Evolutionary conservation across 306 rosid species (phyloP), one percentile per base, ranked within the genome.

Genomic region (Herpetospermum pedunculosum): DNA sequence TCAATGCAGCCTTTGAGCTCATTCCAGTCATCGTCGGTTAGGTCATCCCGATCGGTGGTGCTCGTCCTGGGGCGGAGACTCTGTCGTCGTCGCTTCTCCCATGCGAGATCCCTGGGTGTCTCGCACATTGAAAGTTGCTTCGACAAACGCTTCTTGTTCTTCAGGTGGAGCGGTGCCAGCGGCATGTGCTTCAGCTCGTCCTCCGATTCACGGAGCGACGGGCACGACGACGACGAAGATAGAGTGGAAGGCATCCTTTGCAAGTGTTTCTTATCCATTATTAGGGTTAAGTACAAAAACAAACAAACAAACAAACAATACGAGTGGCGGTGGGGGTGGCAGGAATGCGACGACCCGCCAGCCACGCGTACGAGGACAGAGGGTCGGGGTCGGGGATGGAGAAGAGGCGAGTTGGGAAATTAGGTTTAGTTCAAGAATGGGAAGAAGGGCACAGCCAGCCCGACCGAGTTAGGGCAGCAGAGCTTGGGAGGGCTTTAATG

Each of bases 1-100:
- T 94, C 97, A 25, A 94, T 94, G 18, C 85, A 86, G 0, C 97
- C 99, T 76, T 86, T 94, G 0, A 94, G 96, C 82, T 94, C 99
- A 4, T 79, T 37, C 5, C 90, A 72, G 29, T 94, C 99, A 43
- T 89, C 99, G 29, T 91, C 96, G 0, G 90, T 85, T 2, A 91
- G 21, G 55, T 85, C 83, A 4, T 75, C 84, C 2, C 53, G 59
- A 6, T 79, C 81, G 0, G 78, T 73, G 46, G 78, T 41, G 2
- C 81, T 75, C 16, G 74, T 78, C 70, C 69, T 80, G 37, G 83
- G 90, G 54, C 46, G 65, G 41, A 77, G 79, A 49, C 87, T 83
- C 72, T 78, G 92, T 0, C 75, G 74, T 6, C 91, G 83, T 46
- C 88, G 86, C 70, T 70, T 91, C 87, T 94, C 99, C 99, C 99